These are phyloP conservation scores for Trichoderma cornu-damae DNA, from an alignment of 2,329 filamentous ascomycete genomes.

Conservation along the genomic window DNA sequence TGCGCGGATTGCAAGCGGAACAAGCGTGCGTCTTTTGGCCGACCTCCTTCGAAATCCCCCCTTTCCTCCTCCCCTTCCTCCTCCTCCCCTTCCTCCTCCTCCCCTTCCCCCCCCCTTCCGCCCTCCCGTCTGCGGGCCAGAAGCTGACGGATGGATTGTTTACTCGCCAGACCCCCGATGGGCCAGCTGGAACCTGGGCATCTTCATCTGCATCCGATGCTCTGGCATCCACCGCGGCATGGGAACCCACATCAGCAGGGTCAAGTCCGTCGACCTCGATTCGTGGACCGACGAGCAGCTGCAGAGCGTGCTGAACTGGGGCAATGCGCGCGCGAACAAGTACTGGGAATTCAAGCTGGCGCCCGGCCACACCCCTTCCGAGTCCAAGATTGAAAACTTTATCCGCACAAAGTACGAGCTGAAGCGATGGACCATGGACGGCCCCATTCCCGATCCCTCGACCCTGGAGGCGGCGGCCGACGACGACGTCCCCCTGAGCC, in stretches of 20 bases:
- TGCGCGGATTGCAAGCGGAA: slow-evolving; percentile 99
- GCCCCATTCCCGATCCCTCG: slow-evolving; percentile 85
- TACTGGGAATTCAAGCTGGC: slow-evolving; percentile 98
- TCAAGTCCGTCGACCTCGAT: slow-evolving; percentile 97
- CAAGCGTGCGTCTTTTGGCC: slow-evolving; percentile 83
- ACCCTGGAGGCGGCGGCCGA: slow-evolving; percentile 79
- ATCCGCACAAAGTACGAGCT: slow-evolving; percentile 98
- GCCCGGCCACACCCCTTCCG: slow-evolving; percentile 83
- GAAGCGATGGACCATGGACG: slow-evolving; percentile 99
- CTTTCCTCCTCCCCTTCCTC: not conserved
- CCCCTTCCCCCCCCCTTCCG: not conserved
- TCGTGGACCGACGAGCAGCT: slow-evolving; percentile 98
- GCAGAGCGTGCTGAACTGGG: slow-evolving; percentile 90
- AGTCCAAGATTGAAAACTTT: slow-evolving; percentile 99
- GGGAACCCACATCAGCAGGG: slow-evolving; percentile 96
- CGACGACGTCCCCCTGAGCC: slow-evolving; percentile 65
- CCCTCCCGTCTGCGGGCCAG: not conserved
- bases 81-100: not conserved
- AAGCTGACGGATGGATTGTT: not conserved
- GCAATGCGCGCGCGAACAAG: slow-evolving; percentile 93
- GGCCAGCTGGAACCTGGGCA: slow-evolving; percentile 97
- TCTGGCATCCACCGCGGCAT: slow-evolving; percentile 98
- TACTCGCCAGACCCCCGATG: slow-evolving; percentile 86
- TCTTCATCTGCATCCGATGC: slow-evolving; percentile 97
- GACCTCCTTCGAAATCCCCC: too few species aligned